Evolutionary conservation across 2,329 filamentous ascomycete species (phyloP), one percentile per base, ranked within the genome.

Genomic region (Ustilaginoidea virens): DNA sequence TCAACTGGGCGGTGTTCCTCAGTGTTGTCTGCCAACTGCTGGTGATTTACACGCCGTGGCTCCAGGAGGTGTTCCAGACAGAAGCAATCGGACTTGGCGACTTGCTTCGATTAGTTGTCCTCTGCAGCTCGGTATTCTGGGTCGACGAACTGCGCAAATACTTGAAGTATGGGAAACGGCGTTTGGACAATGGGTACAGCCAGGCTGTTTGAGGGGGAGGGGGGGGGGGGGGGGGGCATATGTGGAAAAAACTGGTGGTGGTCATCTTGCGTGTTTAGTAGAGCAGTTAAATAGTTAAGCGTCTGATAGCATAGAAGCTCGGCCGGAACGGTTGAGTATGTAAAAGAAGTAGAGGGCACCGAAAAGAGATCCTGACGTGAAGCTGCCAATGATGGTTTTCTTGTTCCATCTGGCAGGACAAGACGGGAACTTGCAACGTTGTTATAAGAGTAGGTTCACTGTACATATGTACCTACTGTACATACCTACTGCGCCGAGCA

Each of bases 41-140:
- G 36, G 92, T 98, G 32, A 83, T 98, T 30, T 98, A 96, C 53
- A 75, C 96, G 38, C 90, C 90, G 7, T 86, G 85, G 58, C 60
- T 98, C 42, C 90, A 98, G 56, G 71, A 80, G 29, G 76, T 96
- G 5, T 98, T 98, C 58, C 90, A 98, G 60, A 98, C 90, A 0
- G 90, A 98, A 53, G 77, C 80, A 1, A 55, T 98, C 30, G 61
- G 71, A 0, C 49, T 86, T 7, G 58, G 66, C 35, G 90, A 98
- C 60, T 53, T 96, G 32, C 45, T 85, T 23, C 60, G 73, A 34
- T 59, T 98, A 40, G 43, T 87, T 17, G 49, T 72, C 25, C 61
- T 98, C 35, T 80, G 86, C 36, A 96, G 86, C 56, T 74, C 70
- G 28, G 90, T 98, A 17, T 92, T 98, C 52, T 96, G 83, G 82